Percentiles rank a stretch among this genome's conserved stretches.
phyloP scores from a whole-genome alignment of 805 yeast genomes.

The Saturnispora sanitii region DNA sequence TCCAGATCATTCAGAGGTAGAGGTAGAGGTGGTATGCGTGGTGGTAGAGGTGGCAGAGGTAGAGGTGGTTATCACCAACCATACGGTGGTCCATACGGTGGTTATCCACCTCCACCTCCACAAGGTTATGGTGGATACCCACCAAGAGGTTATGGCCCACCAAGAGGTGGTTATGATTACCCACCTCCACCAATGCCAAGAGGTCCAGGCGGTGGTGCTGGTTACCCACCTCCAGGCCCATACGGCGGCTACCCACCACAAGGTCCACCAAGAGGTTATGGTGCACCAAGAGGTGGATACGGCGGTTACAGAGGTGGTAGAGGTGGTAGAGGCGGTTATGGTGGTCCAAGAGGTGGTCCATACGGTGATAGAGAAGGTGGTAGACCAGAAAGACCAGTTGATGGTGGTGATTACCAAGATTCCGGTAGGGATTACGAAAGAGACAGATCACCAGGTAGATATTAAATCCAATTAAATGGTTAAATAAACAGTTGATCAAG shows the following conservation, averaged over 20 bases:
- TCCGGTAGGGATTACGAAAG: conserved; percentile 44
- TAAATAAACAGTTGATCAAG: neutral
- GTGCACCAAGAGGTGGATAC: conserved; percentile 21
- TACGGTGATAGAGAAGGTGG: conserved; percentile 8
- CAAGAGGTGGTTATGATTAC: conserved; percentile 25
- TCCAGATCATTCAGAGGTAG: conserved; percentile 19
- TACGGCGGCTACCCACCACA: conserved; percentile 18
- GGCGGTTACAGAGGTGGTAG: conserved; percentile 22
- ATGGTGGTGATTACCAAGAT: conserved; percentile 14
- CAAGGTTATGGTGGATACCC: conserved; percentile 12
- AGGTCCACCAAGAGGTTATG: conserved; percentile 27
- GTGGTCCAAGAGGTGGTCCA: conserved; percentile 17
- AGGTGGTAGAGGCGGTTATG: conserved; percentile 24
- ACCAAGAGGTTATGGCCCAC: conserved; percentile 22
- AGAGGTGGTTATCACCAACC: conserved; percentile 17
- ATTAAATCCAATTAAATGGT: conserved; percentile 27
- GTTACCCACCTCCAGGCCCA: conserved; percentile 15
- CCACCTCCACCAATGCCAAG: no score
- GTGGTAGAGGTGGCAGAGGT: conserved; percentile 15
- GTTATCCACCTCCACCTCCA: neutral
- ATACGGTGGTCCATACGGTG: conserved; percentile 16
- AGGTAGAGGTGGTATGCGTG: conserved; percentile 14
- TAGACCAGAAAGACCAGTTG: neutral
- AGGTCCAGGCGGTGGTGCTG: conserved; percentile 23
- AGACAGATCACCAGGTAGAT: conserved; percentile 73